phyloP scores from a whole-genome alignment of 441 rosid genomes.

The Populus hybrid region DNA sequence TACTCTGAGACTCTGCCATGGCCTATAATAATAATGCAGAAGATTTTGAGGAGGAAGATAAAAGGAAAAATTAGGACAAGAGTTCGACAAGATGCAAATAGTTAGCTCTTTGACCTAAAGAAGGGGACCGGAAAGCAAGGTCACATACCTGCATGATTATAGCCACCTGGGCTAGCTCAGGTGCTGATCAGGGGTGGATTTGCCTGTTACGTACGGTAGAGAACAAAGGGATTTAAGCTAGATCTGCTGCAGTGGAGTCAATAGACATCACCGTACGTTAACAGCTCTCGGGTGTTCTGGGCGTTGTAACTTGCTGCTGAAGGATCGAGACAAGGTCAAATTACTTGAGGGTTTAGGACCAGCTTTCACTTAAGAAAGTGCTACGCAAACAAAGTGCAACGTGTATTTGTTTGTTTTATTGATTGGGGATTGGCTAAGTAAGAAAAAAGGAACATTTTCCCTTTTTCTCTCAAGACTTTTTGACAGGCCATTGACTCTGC shows the following conservation, averaged over 20 bases:
- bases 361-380: neutral
- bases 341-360: neutral
- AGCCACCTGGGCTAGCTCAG: neutral
- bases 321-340: neutral
- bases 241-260: neutral
- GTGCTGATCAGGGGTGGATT: neutral
- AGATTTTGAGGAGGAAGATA: neutral
- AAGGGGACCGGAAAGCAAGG: neutral
- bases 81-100: conserved; percentile 13
- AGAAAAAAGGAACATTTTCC: neutral
- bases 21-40: conserved; percentile 22
- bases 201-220: neutral
- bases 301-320: neutral
- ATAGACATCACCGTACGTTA: neutral
- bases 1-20: neutral
- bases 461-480: neutral
- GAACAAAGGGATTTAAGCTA: neutral
- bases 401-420: too few species aligned
- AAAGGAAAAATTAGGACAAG: neutral
- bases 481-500: neutral
- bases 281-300: neutral
- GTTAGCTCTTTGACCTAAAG: neutral
- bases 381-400: too few species aligned
- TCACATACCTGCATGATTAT: neutral
- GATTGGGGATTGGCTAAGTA: neutral